Conservation (phyloP, 345 rosid genomes). For the Linum lewisii region DNA sequence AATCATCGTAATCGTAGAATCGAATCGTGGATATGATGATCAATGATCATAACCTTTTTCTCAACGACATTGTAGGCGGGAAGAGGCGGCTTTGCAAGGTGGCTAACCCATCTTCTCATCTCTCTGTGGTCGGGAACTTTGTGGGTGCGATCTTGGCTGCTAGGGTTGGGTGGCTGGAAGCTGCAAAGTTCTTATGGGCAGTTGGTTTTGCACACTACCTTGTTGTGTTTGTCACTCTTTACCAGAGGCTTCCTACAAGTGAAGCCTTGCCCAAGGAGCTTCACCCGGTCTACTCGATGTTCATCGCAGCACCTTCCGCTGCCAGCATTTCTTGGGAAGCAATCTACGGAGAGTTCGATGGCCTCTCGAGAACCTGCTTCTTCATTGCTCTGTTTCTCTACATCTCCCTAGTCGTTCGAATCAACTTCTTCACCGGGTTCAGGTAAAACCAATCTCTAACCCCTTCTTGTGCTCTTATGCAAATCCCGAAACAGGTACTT, state of each 20-base stretch:
- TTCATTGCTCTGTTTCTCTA: conserved; percentile 85
- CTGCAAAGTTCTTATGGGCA: conserved; percentile 87
- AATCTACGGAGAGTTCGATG: conserved; percentile 77
- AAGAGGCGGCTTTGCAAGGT: conserved; percentile 90
- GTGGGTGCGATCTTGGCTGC: conserved; percentile 89
- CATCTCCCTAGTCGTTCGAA: conserved; percentile 57
- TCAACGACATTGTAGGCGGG: conserved; percentile 34
- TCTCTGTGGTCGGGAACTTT: conserved; percentile 86
- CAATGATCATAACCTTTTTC: no score
- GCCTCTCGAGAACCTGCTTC: conserved; percentile 66
- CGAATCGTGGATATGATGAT: no score
- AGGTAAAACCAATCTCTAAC: conserved; percentile 32
- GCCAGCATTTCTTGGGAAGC: conserved; percentile 89
- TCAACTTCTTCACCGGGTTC: conserved; percentile 93
- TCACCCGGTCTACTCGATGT: conserved; percentile 94
- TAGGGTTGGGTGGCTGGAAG: conserved; percentile 76
- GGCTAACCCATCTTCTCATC: conserved; percentile 89
- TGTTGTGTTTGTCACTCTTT: conserved; percentile 82
- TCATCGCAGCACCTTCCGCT: conserved; percentile 94
- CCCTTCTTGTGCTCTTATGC: no score
- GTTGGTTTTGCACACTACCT: conserved; percentile 88
- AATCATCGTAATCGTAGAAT: no score
- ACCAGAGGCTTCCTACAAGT: conserved; percentile 82
- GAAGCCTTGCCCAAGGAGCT: conserved; percentile 91
- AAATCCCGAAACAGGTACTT: not conserved